These are phyloP conservation scores for Yarrowia sp. DNA, from an alignment of 805 yeast genomes.

Conservation along the genomic window DNA sequence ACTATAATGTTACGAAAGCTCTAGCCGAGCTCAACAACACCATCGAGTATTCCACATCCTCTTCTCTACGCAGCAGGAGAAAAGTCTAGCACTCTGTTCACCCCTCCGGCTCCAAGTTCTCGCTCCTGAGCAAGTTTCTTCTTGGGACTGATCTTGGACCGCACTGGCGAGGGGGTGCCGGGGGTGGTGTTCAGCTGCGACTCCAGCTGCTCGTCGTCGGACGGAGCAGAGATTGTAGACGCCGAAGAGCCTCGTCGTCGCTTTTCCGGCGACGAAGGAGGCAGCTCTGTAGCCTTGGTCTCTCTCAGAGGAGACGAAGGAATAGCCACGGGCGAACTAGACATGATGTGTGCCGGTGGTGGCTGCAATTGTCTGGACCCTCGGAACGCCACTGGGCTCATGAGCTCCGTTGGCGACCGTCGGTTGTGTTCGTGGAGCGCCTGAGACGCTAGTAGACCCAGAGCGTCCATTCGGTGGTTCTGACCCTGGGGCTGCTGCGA, in stretches of 20 bases:
- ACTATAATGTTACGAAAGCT: not conserved
- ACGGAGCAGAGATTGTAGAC: constrained; percentile 49
- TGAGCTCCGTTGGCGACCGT: constrained; percentile 43
- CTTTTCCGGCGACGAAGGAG: constrained; percentile 41
- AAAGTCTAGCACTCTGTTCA: constrained; percentile 20
- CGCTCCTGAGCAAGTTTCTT: constrained; percentile 28
- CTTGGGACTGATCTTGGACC: constrained; percentile 27
- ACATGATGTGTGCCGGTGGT: constrained; percentile 30
- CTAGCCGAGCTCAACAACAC: not conserved
- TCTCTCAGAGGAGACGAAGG: constrained; percentile 19
- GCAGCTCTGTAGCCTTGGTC: constrained; percentile 22
- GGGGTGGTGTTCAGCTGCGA: constrained; percentile 32
- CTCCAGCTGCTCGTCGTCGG: constrained; percentile 48
- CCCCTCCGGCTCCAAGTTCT: constrained; percentile 10
- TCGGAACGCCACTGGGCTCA: constrained; percentile 44
- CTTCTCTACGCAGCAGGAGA: constrained; percentile 24
- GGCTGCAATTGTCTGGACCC: constrained; percentile 23
- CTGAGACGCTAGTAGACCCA: constrained; percentile 63
- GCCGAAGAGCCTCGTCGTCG: constrained; percentile 50
- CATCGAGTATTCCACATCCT: not conserved
- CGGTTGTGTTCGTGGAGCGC: constrained; percentile 52
- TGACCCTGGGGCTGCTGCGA: constrained; percentile 37
- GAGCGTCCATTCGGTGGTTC: constrained; percentile 55
- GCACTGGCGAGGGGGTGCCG: constrained; percentile 34
- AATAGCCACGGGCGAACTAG: constrained; percentile 18